Evolutionary conservation across 2,329 filamentous ascomycete species (phyloP).

Genomic region (Arthroderma sp.): DNA sequence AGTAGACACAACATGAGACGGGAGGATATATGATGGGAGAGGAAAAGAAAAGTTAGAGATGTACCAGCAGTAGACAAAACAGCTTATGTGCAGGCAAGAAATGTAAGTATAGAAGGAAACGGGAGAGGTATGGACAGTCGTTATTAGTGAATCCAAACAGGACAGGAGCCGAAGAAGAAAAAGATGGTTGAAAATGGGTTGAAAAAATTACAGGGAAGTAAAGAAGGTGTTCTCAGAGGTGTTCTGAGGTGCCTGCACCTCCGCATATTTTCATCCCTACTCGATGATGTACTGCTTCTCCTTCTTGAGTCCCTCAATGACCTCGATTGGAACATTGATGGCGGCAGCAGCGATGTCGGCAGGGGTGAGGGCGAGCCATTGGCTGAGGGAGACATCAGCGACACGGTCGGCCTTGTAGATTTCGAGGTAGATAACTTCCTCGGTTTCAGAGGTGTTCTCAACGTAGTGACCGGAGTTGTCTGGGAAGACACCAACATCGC

Average conservation of each 20-base stretch:
- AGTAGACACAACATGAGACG: neutral
- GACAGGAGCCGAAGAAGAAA: neutral
- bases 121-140: neutral
- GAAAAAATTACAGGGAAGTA: neutral
- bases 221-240: slow-evolving; percentile 1
- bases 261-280: neutral
- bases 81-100: slow-evolving; percentile 1
- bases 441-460: slow-evolving; percentile 52
- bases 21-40: neutral
- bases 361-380: slow-evolving; percentile 59
- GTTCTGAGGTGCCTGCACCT: neutral
- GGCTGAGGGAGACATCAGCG: slow-evolving; percentile 53
- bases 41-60: neutral
- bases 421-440: slow-evolving; percentile 56
- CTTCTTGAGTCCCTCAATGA: slow-evolving; percentile 48
- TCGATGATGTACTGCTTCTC: slow-evolving; percentile 49
- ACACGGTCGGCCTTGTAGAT: slow-evolving; percentile 58
- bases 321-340: slow-evolving; percentile 46
- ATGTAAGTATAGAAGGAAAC: neutral
- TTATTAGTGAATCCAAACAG: neutral
- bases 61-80: slow-evolving; percentile 1
- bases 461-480: slow-evolving; percentile 57
- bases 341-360: slow-evolving; percentile 49
- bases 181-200: neutral
- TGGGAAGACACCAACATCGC: slow-evolving; percentile 58